A percentile compares a stretch with the other conserved stretches of the same genome.
These are phyloP conservation scores for Crithidia bombi DNA, from an alignment of 208 protist species.

Conservation along the genomic window DNA sequence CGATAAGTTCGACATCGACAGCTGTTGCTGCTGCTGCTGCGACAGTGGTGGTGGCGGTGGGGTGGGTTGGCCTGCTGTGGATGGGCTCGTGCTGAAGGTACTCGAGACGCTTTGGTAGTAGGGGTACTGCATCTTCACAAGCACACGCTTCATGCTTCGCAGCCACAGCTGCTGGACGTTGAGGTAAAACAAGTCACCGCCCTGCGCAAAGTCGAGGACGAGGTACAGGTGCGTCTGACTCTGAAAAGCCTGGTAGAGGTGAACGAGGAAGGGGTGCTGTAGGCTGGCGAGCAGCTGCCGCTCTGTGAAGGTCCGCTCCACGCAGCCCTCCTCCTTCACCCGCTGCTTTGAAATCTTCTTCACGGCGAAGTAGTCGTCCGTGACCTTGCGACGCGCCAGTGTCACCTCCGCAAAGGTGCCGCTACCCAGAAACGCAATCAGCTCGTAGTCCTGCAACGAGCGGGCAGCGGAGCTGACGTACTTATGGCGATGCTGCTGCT, in stretches of 20 bases:
- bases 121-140: constrained; percentile 56
- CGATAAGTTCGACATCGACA: too few species aligned
- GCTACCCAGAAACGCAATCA: constrained; percentile 83
- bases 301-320: constrained; percentile 88
- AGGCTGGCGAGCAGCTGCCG: constrained; percentile 79
- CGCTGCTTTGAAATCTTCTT: constrained; percentile 91
- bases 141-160: constrained; percentile 49
- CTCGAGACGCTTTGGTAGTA: constrained; percentile 50
- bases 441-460: constrained; percentile 85
- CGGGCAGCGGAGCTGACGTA: constrained; percentile 71
- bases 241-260: constrained; percentile 85
- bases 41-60: background rate
- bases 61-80: background rate
- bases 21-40: background rate
- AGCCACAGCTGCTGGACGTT: constrained; percentile 70
- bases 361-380: constrained; percentile 73
- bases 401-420: constrained; percentile 90
- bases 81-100: constrained; percentile 15
- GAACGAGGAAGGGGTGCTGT: constrained; percentile 83
- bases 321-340: constrained; percentile 77
- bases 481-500: constrained; percentile 1
- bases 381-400: constrained; percentile 72
- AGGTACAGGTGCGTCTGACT: constrained; percentile 84
- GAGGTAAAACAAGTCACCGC: constrained; percentile 85
- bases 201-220: constrained; percentile 85